Conservation (phyloP, 2,329 filamentous ascomycete genomes). For the Aspergillus eucalypticola region DNA sequence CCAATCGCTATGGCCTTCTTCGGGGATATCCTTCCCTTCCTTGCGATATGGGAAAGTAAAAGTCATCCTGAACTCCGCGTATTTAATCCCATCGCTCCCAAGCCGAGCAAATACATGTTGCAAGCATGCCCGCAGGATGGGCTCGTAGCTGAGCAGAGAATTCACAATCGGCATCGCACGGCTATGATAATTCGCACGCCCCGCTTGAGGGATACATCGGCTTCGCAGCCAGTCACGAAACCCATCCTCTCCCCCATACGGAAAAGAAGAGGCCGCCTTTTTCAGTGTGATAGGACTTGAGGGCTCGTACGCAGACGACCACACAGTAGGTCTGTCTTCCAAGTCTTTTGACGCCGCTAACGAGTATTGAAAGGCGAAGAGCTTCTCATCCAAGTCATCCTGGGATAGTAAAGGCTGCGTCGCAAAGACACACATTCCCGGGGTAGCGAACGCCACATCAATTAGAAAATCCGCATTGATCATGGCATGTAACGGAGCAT, state of each 20-base stretch:
- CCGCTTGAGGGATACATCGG: conserved; percentile 69
- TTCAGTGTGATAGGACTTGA: conserved; percentile 60
- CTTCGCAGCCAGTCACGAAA: conserved; percentile 77
- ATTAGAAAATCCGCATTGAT: conserved; percentile 82
- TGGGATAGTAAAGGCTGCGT: conserved; percentile 58
- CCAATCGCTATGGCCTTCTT: conserved; percentile 68
- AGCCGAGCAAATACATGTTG: conserved; percentile 69
- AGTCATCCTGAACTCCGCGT: conserved; percentile 77
- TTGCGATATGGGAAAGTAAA: conserved; percentile 72
- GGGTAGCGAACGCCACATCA: conserved; percentile 66
- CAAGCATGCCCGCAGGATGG: conserved; percentile 78
- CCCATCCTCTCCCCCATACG: conserved; percentile 66
- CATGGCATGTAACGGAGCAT: conserved; percentile 90
- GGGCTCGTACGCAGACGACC: conserved; percentile 64
- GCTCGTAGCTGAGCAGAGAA: conserved; percentile 83
- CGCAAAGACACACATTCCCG: conserved; percentile 71
- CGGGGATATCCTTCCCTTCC: conserved; percentile 64
- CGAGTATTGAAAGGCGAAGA: conserved; percentile 64
- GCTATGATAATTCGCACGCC: conserved; percentile 75
- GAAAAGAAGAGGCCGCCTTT: conserved; percentile 71
- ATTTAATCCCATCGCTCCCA: conserved; percentile 78
- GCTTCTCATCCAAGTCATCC: conserved; percentile 55
- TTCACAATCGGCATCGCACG: conserved; percentile 72
- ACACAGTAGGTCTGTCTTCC: conserved; percentile 57
- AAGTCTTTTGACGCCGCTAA: conserved; percentile 48